Conservation (phyloP, 306 rosid species). For the Fragaria ananassa region DNA sequence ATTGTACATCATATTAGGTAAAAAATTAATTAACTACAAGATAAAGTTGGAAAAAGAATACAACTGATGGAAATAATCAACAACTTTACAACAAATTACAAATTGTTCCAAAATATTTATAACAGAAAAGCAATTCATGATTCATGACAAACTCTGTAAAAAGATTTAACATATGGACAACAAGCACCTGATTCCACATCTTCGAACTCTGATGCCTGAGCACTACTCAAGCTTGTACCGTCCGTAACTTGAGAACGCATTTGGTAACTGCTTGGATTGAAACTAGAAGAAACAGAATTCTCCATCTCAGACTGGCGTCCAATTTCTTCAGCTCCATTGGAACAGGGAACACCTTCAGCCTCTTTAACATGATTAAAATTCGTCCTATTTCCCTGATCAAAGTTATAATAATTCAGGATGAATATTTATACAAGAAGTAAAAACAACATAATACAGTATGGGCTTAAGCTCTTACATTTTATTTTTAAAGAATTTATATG, state of each 20-base stretch:
- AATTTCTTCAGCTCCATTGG: conserved; percentile 34
- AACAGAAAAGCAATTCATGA: conserved; percentile 2
- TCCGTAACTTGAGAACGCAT: conserved; percentile 56
- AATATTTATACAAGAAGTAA: no score
- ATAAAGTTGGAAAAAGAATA: no score
- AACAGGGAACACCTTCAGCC: conserved; percentile 33
- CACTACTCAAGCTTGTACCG: conserved; percentile 55
- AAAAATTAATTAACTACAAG: conserved; percentile 6
- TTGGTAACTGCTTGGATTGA: conserved; percentile 41
- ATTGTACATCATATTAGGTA: conserved; percentile 25
- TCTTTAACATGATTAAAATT: conserved; percentile 40
- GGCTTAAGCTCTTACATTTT: not conserved
- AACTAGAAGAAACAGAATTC: conserved; percentile 46
- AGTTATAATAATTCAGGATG: conserved; percentile 3
- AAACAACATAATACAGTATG: no score
- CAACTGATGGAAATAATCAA: not conserved
- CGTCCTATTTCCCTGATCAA: conserved; percentile 60
- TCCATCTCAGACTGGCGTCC: conserved; percentile 45
- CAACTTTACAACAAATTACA: not conserved
- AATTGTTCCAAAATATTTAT: conserved; percentile 11
- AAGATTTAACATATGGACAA: conserved; percentile 5
- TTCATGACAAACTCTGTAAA: conserved; percentile 2
- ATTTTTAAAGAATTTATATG: no score
- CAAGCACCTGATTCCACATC: conserved; percentile 74
- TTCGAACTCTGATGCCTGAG: conserved; percentile 66